These are phyloP conservation scores for Fusarium euwallaceae DNA, from an alignment of 2,329 filamentous ascomycete species.

Conservation along the genomic window DNA sequence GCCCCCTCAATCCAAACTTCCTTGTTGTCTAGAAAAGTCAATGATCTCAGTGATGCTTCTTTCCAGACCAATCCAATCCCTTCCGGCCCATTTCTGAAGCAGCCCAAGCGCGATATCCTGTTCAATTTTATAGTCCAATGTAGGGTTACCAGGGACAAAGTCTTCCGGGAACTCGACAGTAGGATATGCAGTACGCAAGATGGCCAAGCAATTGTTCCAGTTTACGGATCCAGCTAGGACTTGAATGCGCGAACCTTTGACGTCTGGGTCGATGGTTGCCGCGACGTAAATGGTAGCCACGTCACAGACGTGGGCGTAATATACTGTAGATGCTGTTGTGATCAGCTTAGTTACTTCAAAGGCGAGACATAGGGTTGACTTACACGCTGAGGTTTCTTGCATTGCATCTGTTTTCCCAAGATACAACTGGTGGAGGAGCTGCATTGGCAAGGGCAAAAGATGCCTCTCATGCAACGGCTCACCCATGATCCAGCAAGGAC, in stretches of 20 bases:
- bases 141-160: neutral
- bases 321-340: neutral
- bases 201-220: neutral
- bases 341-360: neutral
- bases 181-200: constrained; percentile 7
- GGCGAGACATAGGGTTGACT: neutral
- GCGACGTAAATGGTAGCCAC: neutral
- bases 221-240: neutral
- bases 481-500: constrained; percentile 13
- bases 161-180: neutral
- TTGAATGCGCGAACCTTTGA: constrained; percentile 3
- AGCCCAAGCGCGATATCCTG: constrained; percentile 4
- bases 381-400: neutral
- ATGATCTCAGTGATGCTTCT: constrained; percentile 1
- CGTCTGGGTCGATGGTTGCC: neutral
- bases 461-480: constrained; percentile 8
- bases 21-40: neutral
- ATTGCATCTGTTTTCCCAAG: neutral
- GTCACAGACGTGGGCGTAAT: neutral
- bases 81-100: constrained; percentile 11
- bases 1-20: neutral
- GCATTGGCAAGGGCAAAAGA: neutral
- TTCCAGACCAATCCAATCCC: constrained; percentile 2
- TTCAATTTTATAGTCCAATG: constrained; percentile 1
- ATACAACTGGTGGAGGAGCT: constrained; percentile 4